Evolutionary conservation across 2,329 filamentous ascomycete genomes (phyloP), one percentile per base, ranked within the genome.

Genomic region (Westerdykella sp.): DNA sequence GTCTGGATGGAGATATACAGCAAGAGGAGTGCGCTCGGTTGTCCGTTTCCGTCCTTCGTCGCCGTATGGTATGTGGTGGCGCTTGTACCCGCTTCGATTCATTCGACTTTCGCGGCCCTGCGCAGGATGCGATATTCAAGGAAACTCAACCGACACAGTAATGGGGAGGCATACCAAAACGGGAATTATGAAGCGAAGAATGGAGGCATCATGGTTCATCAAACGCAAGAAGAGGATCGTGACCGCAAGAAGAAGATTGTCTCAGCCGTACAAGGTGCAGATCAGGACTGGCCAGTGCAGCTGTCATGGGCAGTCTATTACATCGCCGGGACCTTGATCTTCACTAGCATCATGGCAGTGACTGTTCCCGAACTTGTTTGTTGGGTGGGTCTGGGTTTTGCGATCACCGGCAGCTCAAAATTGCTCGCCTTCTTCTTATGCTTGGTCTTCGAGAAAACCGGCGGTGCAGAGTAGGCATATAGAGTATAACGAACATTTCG

Each of bases 371-470:
- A 65, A 45, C 45, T 66, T 6, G 48, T 60, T 2, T 47, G 54
- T 13, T 67, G 62, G 62, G 51, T 65, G 10, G 40, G 54, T 3
- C 42, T 56, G 13, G 46, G 51, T 9, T 43, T 56, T 32, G 50
- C 46, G 1, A 51, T 54, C 13, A 55, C 53, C 16, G 58, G 45
- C 5, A 43, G 44, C 12, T 56, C 53, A 30, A 66, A 63, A 40
- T 36, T 63, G 34, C 40, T 65, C 16, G 63, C 53, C 76, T 81
- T 53, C 34, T 53, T 56, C 22, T 25, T 57, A 14, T 57, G 52
- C 34, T 25, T 59, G 31, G 40, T 44, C 1, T 45, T 43, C 36
- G 54, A 54, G 36, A 34, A 47, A 30, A 51, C 45, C 9, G 25
- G n/a, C 21, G 28, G 23, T 14, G 30, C 25, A 34, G 30, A 30